Base-by-base conservation (phyloP, 768 basidiomycete genomes). In the Grammothele lineata region DNA sequence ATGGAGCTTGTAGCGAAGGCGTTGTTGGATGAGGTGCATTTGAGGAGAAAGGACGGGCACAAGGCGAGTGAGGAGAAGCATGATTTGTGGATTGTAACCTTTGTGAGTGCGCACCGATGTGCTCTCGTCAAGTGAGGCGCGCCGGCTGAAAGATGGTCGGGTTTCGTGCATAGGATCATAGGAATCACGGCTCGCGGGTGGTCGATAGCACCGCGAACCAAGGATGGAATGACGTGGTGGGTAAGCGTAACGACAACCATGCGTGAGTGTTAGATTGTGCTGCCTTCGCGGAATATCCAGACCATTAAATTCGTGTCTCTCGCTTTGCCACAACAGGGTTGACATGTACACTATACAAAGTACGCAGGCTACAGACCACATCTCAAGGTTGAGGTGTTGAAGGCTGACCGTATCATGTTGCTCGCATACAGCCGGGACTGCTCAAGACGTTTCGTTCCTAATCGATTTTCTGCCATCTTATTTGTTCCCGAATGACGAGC, bases 381-480 rank as follows among this genome's bases (percentile, higher is more conserved):
- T n/a, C n/a, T n/a, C n/a, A n/a, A n/a, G n/a, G n/a, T n/a, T n/a
- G n/a, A n/a, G n/a, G n/a, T n/a, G n/a, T n/a, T n/a, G n/a, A n/a
- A n/a, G n/a, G n/a, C n/a, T n/a, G n/a, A n/a, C n/a, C n/a, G n/a
- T n/a, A n/a, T n/a, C n/a, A n/a, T n/a, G n/a, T n/a, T n/a, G n/a
- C n/a, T n/a, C n/a, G n/a, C 8, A 14, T 14, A 22, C 39, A 77
- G 76, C 62, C 10, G 88, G 89, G 3, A 84, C 88, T 0, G 78
- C 80, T 5, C 68, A 73, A 30, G 92, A 94, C 58, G 75, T 92
- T 9, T 83, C 85, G 0, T 81, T 85, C 66, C 61, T 93, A 50
- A 85, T 92, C 44, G 89, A 92, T 61, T 83, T 87, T 54, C 70
- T 93, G 3, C 80, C 84, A 0, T 64, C 80, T 1, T 84, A 83